phyloP scores from a whole-genome alignment of 176 grass and related monocot species.

The Leersia perrieri region DNA sequence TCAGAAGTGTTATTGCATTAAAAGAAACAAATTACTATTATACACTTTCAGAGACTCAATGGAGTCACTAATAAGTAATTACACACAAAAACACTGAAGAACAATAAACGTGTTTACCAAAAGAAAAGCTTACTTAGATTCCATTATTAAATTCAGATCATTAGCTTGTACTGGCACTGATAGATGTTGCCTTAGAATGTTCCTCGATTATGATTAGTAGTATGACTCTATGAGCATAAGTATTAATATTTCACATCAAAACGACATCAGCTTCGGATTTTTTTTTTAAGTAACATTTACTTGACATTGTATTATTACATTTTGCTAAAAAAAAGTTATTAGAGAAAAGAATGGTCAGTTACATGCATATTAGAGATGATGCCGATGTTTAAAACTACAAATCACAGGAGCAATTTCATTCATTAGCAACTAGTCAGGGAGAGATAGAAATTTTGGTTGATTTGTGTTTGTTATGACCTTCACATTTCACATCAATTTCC shows the following conservation, averaged over 20 bases:
- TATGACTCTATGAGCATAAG: not conserved
- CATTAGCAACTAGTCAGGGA: not conserved
- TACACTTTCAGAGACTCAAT: not conserved
- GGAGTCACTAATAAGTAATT: not conserved
- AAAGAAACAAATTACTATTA: not conserved
- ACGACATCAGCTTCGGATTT: not conserved
- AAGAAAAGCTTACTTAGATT: not conserved
- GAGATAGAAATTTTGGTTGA: not conserved
- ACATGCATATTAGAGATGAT: not conserved
- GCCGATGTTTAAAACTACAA: not conserved
- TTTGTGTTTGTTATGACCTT: not conserved
- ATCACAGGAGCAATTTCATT: not conserved
- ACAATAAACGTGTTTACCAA: not conserved
- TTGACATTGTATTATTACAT: not conserved
- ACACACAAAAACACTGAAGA: not conserved
- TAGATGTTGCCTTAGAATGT: not conserved
- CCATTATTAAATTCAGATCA: not conserved
- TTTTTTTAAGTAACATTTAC: not conserved
- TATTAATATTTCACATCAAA: not conserved
- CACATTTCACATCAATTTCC: not conserved
- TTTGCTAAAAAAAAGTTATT: not conserved
- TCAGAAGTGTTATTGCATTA: slow-evolving; percentile 3
- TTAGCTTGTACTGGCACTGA: not conserved
- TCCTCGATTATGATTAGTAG: not conserved
- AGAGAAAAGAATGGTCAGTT: not conserved